These are phyloP conservation scores for Larix kaempferi DNA, from an alignment of 75 land plant genomes.

Conservation along the genomic window DNA sequence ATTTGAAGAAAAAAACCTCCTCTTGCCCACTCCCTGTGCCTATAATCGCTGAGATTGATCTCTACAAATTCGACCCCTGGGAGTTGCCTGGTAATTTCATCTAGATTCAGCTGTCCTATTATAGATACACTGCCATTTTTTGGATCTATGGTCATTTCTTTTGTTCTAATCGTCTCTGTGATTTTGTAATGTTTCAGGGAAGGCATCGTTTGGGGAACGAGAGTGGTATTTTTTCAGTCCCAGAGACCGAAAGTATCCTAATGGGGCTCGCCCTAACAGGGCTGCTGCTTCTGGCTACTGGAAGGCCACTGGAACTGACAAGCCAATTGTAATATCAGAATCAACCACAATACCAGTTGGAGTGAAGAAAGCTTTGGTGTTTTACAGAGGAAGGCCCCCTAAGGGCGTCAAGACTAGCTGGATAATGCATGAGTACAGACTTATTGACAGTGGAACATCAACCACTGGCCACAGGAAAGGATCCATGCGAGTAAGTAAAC, in stretches of 20 bases:
- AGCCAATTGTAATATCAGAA: constrained; percentile 20
- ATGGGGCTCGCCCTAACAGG: constrained; percentile 36
- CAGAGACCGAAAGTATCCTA: constrained; percentile 35
- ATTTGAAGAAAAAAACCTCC: constrained; percentile 11
- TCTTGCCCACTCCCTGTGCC: constrained; percentile 4
- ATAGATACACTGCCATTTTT: background rate
- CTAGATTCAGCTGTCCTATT: background rate
- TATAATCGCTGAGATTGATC: constrained; percentile 17
- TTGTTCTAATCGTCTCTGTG: background rate
- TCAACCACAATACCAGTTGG: constrained; percentile 12
- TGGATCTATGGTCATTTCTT: background rate
- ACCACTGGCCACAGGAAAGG: constrained; percentile 15
- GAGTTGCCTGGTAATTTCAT: constrained; percentile 3
- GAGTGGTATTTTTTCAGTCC: constrained; percentile 46
- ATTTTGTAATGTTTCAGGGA: constrained; percentile 15
- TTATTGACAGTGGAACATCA: constrained; percentile 14
- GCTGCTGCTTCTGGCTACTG: constrained; percentile 39
- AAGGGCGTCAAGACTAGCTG: constrained; percentile 42
- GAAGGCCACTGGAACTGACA: constrained; percentile 44
- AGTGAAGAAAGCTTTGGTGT: constrained; percentile 39
- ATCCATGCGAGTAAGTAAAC: constrained; percentile 21
- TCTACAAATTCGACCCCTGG: constrained; percentile 13
- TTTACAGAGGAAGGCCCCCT: constrained; percentile 37
- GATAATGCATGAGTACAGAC: constrained; percentile 40
- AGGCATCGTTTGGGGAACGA: constrained; percentile 30